Percentiles rank a stretch among this genome's conserved stretches.
Evolutionary conservation across 2,329 filamentous ascomycete genomes (phyloP).

Genomic region (Hypoxylon sp.): DNA sequence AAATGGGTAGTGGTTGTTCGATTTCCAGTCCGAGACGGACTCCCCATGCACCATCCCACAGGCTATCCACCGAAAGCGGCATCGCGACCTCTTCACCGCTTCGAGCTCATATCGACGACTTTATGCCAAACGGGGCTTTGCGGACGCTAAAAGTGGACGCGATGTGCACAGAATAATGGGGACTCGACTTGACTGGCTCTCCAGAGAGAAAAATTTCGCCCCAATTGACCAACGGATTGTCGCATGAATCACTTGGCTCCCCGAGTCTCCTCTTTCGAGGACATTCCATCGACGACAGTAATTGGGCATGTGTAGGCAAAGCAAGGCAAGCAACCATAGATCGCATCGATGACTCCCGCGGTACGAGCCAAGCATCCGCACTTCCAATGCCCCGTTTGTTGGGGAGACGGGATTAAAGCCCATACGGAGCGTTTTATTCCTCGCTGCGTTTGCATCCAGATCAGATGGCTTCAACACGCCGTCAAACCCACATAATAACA

Average conservation of each 20-base stretch:
- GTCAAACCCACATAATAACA: slow-evolving; percentile 31
- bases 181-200: slow-evolving; percentile 37
- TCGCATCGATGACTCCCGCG: slow-evolving; percentile 37
- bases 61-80: slow-evolving; percentile 46
- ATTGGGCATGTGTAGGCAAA: slow-evolving; percentile 16
- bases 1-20: slow-evolving; percentile 47
- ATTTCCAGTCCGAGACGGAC: slow-evolving; percentile 43
- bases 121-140: slow-evolving; percentile 35
- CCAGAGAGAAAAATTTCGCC: slow-evolving; percentile 33
- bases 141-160: slow-evolving; percentile 42
- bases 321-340: slow-evolving; percentile 28
- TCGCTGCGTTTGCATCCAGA: slow-evolving; percentile 35
- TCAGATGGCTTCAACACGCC: slow-evolving; percentile 22
- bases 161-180: slow-evolving; percentile 38
- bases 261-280: slow-evolving; percentile 32
- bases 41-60: slow-evolving; percentile 48
- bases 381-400: slow-evolving; percentile 25
- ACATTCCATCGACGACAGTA: slow-evolving; percentile 31
- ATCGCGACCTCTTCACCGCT: slow-evolving; percentile 53
- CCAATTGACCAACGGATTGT: slow-evolving; percentile 44
- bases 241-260: slow-evolving; percentile 33
- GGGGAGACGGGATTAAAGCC: slow-evolving; percentile 24
- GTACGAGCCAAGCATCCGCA: slow-evolving; percentile 30
- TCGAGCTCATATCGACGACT: slow-evolving; percentile 41
- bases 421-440: slow-evolving; percentile 21